These are phyloP conservation scores for Macaranga tanarius DNA, from an alignment of 441 rosid species.

Conservation along the genomic window DNA sequence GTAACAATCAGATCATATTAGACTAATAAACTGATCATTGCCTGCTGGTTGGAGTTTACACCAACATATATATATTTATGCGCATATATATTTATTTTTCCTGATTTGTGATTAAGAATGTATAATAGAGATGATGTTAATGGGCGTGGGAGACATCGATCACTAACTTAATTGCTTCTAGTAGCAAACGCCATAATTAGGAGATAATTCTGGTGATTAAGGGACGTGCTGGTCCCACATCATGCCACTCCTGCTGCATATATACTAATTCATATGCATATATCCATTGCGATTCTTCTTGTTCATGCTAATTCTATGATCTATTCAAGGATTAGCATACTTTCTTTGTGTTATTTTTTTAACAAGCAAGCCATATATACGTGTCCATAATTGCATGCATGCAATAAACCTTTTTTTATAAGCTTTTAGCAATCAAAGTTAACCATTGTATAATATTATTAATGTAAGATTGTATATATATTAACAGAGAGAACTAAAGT, in stretches of 20 bases:
- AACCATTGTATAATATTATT: no score
- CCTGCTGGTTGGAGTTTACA: neutral
- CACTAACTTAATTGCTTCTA: conserved; percentile 33
- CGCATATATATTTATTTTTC: no score
- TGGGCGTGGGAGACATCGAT: conserved; percentile 31
- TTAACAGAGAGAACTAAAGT: no score
- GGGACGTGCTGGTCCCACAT: conserved; percentile 12
- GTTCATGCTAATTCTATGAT: neutral
- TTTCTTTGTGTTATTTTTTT: no score
- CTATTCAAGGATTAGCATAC: neutral
- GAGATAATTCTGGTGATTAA: conserved; percentile 31
- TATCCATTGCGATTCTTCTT: neutral
- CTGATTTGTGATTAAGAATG: neutral
- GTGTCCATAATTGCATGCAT: no score
- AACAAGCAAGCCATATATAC: no score
- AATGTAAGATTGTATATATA: no score
- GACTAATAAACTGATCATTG: neutral
- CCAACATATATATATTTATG: no score
- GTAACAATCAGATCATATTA: neutral
- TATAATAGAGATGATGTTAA: neutral
- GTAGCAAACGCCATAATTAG: conserved; percentile 33
- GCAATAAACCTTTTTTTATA: no score
- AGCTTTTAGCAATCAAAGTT: no score
- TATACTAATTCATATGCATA: neutral
- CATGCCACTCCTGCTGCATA: neutral